Evolutionary conservation across 805 yeast species (phyloP).

Genomic region (Pichia kluyveri): DNA sequence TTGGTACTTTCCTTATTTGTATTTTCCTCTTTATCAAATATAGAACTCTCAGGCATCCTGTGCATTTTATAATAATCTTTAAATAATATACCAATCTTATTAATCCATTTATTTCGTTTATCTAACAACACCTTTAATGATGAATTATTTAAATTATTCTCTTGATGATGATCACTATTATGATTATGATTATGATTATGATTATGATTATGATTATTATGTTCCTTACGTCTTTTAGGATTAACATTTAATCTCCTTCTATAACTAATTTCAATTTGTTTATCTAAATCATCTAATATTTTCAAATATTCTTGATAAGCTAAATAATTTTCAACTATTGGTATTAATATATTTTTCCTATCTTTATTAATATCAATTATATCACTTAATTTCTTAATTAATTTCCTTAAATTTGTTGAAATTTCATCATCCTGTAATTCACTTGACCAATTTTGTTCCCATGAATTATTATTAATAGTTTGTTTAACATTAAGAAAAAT

Average conservation of each 20-base stretch:
- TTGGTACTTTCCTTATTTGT: conserved; percentile 1
- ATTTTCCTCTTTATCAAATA: conserved; percentile 35
- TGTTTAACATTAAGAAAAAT: conserved; percentile 61
- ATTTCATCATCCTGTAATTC: conserved; percentile 91
- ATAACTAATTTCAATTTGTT: conserved; percentile 94
- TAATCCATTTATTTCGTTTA: conserved; percentile 83
- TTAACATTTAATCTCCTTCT: conserved; percentile 72
- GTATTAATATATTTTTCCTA: conserved; percentile 56
- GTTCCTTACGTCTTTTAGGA: conserved; percentile 49
- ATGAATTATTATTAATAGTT: conserved; percentile 26
- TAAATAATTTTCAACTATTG: conserved; percentile 74
- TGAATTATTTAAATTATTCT: conserved; percentile 31
- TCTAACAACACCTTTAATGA: conserved; percentile 75
- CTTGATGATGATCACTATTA: conserved; percentile 39
- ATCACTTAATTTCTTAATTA: conserved; percentile 60
- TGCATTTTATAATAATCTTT: conserved; percentile 59
- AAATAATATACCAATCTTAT: conserved; percentile 82
- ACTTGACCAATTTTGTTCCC: conserved; percentile 62
- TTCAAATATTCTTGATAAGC: conserved; percentile 93
- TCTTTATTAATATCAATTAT: conserved; percentile 56
- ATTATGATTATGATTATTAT: conserved; percentile 8
- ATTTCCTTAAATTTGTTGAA: conserved; percentile 65
- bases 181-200: conserved; percentile 34
- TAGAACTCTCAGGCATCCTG: conserved; percentile 56
- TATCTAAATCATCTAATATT: conserved; percentile 86